Evolutionary conservation across 164 flowering plant genomes (phyloP), one percentile per base, ranked within the genome.

Genomic region (Nelumbo lutea): DNA sequence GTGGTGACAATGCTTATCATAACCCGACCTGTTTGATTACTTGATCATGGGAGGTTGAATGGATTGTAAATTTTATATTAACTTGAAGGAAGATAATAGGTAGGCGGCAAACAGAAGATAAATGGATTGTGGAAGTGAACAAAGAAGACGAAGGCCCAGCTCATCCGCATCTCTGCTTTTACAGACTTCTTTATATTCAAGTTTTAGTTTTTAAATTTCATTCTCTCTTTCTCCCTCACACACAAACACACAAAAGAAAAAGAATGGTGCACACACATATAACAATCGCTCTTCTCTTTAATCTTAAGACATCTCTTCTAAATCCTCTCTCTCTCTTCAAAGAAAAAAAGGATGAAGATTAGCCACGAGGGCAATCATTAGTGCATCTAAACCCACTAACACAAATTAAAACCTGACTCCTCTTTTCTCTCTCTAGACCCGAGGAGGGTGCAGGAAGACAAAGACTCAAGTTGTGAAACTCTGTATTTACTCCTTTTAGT

Each of bases 341-440:
- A 0, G 11, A 0, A 3, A 2, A 53, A 53, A 53, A 53, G 57
- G 2, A 4, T 11, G 14, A 53, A 53, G n/a, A 11, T 27, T 27
- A 53, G 57, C 57, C 57, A 53, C 57, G 57, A 53, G 15, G n/a
- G n/a, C 57, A 53, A 53, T 53, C 57, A 53, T 53, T 53, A 53
- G 57, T 53, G 57, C 57, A 53, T 53, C 57, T 53, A 11, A 53
- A 53, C 57, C 57, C 57, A 53, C 57, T 53, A 53, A 53, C n/a
- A 53, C n/a, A 53, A 15, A 53, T 53, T 4, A 15, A 11, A 46
- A 7, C 5, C 48, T 46, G 4, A 4, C 14, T 53, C 57, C 14
- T 15, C 14, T 15, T 11, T 11, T 53, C 14, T 11, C 13, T 53
- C 57, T 53, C 57, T 9, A 53, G 14, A 11, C 57, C n/a, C 57